Conservation (phyloP, 352 stramenopile species). For the Discostella stelligera region DNA sequence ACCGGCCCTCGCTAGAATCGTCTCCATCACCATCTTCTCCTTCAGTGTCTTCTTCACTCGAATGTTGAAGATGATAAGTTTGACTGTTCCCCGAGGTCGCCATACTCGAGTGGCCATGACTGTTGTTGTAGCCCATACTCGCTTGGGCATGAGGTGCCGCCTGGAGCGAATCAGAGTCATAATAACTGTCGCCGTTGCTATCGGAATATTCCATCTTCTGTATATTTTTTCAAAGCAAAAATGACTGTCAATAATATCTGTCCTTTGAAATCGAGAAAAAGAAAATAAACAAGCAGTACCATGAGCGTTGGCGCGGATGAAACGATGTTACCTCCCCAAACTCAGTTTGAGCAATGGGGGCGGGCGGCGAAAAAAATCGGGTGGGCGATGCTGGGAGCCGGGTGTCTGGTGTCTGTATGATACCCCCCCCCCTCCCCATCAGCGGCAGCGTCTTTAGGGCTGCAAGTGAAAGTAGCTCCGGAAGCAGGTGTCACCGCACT, state of each 20-base stretch:
- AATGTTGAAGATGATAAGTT: conserved; percentile 18
- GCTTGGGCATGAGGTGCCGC: conserved; percentile 12
- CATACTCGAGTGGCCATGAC: conserved; percentile 38
- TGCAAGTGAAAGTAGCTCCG: not conserved
- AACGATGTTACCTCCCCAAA: not conserved
- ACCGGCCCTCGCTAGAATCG: conserved; percentile 7
- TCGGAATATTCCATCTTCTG: conserved; percentile 19
- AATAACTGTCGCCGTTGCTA: conserved; percentile 30
- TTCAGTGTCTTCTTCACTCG: conserved; percentile 4
- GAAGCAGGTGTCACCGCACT: not conserved
- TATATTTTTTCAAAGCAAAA: not conserved
- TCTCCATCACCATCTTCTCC: conserved; percentile 3
- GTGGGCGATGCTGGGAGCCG: not conserved
- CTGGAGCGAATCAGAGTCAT: conserved; percentile 18
- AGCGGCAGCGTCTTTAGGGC: not conserved
- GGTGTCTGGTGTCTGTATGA: not conserved
- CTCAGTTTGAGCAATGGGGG: no score
- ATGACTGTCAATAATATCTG: not conserved
- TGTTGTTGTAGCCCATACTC: conserved; percentile 39
- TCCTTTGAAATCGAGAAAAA: not conserved
- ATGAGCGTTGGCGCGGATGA: not conserved
- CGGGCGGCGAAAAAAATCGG: not conserved
- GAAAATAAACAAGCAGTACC: not conserved
- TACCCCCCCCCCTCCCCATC: not conserved
- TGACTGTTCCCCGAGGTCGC: conserved; percentile 1